Evolutionary conservation across 768 basidiomycete species (phyloP).

Genomic region (Boletus fagicola): DNA sequence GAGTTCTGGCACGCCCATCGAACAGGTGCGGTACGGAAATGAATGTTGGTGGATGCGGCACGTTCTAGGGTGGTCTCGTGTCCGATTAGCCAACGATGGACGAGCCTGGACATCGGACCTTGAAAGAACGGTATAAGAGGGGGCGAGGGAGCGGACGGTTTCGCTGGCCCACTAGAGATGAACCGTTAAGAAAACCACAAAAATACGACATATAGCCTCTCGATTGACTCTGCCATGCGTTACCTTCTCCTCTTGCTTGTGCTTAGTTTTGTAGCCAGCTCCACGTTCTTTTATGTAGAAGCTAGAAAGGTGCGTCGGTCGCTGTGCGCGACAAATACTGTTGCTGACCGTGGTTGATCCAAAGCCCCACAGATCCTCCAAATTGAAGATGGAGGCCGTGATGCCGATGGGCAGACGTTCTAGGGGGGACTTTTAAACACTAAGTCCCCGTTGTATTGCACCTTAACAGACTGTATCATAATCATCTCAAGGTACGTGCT

Average conservation of each 20-base stretch:
- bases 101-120: constrained; percentile 17
- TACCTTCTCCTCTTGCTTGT: constrained; percentile 30
- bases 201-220: not conserved
- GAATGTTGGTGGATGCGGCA: constrained; percentile 13
- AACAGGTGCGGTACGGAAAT: constrained; percentile 21
- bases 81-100: constrained; percentile 2
- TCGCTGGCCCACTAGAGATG: constrained; percentile 30
- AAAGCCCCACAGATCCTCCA: constrained; percentile 23
- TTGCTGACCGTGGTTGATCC: constrained; percentile 7
- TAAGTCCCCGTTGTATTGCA: constrained; percentile 25
- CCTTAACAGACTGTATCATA: constrained; percentile 21
- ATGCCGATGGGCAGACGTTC: not conserved
- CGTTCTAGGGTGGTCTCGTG: constrained; percentile 30
- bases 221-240: constrained; percentile 17
- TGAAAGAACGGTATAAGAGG: constrained; percentile 28
- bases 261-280: constrained; percentile 28
- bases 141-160: not conserved
- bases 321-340: not conserved
- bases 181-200: constrained; percentile 22
- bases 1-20: constrained; percentile 4
- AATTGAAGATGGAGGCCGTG: not conserved
- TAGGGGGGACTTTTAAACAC: constrained; percentile 26
- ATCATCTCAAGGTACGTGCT: constrained; percentile 13
- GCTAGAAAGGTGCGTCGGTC: constrained; percentile 25
- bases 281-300: constrained; percentile 33